Percentiles rank a stretch among this genome's conserved stretches.
phyloP scores from a whole-genome alignment of 2,329 filamentous ascomycete species.

The Erysiphe pulchra region DNA sequence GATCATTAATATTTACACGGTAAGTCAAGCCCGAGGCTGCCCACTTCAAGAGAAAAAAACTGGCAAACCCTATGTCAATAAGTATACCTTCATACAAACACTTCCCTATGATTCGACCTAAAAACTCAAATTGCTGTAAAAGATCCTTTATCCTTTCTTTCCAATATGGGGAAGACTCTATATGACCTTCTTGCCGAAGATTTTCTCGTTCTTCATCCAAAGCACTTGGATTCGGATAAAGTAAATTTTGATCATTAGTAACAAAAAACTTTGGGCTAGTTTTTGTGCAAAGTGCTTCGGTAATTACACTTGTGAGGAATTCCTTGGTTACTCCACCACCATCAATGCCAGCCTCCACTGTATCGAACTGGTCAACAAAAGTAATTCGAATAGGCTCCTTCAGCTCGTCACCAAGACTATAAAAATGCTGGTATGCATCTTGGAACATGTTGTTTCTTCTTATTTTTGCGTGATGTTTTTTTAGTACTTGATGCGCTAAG shows the following conservation, averaged over 20 bases:
- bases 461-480: constrained; percentile 54
- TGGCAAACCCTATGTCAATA: constrained; percentile 75
- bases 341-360: constrained; percentile 78
- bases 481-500: constrained; percentile 16
- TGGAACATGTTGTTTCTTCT: constrained; percentile 55
- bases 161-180: constrained; percentile 29
- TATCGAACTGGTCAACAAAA: constrained; percentile 77
- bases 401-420: constrained; percentile 49
- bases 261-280: constrained; percentile 40
- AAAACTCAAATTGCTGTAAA: constrained; percentile 61
- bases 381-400: constrained; percentile 95
- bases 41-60: constrained; percentile 95
- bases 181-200: constrained; percentile 24
- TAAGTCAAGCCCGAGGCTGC: constrained; percentile 49
- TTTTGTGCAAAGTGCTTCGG: constrained; percentile 49
- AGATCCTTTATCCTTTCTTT: constrained; percentile 30
- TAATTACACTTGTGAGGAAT: constrained; percentile 72
- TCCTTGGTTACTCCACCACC: constrained; percentile 95
- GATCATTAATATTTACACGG: constrained; percentile 79
- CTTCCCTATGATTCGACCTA: constrained; percentile 82
- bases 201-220: constrained; percentile 41
- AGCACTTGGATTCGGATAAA: constrained; percentile 68
- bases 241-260: constrained; percentile 60
- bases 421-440: constrained; percentile 70
- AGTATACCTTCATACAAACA: constrained; percentile 94